phyloP scores from a whole-genome alignment of 2,329 filamentous ascomycete genomes.

The Trichoderma sp. region DNA sequence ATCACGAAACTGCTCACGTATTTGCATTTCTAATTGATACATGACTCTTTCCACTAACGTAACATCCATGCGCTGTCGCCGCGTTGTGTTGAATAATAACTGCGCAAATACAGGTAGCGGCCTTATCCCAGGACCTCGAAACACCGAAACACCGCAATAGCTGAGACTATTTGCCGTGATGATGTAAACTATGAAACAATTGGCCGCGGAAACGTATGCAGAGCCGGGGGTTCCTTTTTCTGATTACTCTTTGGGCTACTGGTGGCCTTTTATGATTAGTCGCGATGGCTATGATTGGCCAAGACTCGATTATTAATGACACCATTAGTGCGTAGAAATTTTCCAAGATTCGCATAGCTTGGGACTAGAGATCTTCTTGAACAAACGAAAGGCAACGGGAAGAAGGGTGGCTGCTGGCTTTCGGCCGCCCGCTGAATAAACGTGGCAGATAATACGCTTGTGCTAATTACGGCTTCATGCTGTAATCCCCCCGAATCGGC shows the following conservation, averaged over 20 bases:
- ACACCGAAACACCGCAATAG: background rate
- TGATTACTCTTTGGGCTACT: background rate
- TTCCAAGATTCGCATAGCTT: background rate
- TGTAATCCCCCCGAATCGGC: background rate
- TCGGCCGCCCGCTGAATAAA: background rate
- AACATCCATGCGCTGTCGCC: background rate
- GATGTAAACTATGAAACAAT: background rate
- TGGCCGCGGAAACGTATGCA: background rate
- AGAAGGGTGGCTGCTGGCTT: too few species aligned
- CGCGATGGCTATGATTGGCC: background rate
- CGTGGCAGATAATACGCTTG: background rate
- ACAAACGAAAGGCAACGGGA: background rate
- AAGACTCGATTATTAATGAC: background rate
- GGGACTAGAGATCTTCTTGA: background rate
- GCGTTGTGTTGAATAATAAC: background rate
- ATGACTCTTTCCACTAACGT: background rate
- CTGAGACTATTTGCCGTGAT: background rate
- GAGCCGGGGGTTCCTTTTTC: background rate
- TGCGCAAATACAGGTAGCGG: background rate
- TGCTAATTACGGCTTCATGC: background rate
- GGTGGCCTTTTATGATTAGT: background rate
- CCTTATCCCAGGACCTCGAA: background rate
- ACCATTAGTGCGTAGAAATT: background rate
- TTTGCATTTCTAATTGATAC: background rate
- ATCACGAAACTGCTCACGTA: background rate